Evolutionary conservation across 1,284 basidiomycete species (phyloP), one percentile per base, ranked within the genome.

Genomic region (Peniophora sp.): DNA sequence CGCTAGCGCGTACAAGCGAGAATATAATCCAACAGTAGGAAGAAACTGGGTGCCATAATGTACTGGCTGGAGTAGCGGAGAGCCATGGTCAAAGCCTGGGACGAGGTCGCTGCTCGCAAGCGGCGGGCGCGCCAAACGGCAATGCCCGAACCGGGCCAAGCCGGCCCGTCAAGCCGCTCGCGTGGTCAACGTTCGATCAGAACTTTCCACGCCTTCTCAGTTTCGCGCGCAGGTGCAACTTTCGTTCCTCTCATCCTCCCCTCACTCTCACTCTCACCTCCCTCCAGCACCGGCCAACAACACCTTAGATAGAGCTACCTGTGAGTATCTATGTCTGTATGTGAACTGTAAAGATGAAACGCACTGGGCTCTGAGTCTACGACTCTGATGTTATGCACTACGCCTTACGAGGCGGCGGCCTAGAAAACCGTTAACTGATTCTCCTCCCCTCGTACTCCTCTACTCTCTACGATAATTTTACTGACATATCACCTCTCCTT

Each of bases 371-470:
- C 86, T 86, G 88, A 89, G 49, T 51, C 52, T 41, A 20, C n/a
- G 56, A 46, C 41, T 50, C 63, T 73, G 85, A 82, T 82, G 88
- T 70, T 59, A 83, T 70, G 87, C 87, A 86, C 69, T 83, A 88
- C 82, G 77, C 78, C 83, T 74, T 57, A 61, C 57, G 59, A 53
- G 59, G 81, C 74, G 83, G 85, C 87, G 85, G 86, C 85, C 74
- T 89, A 88, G 85, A 89, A 89, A 88, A 75, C 86, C 86, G 87
- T 88, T 82, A 70, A 83, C 87, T 88, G 87, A 90, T 51, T 54
- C 50, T 48, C 53, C n/a, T 49, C 36, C 47, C 18, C 41, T 37
- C 27, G 41, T 18, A 20, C 15, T 15, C 3, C 1, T 47, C 44
- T 49, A n/a, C 24, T 18, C 11, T 11, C 35, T 24, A n/a, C 39